Evolutionary conservation across 306 rosid genomes (phyloP).

Genomic region (Cicer yamashitae): DNA sequence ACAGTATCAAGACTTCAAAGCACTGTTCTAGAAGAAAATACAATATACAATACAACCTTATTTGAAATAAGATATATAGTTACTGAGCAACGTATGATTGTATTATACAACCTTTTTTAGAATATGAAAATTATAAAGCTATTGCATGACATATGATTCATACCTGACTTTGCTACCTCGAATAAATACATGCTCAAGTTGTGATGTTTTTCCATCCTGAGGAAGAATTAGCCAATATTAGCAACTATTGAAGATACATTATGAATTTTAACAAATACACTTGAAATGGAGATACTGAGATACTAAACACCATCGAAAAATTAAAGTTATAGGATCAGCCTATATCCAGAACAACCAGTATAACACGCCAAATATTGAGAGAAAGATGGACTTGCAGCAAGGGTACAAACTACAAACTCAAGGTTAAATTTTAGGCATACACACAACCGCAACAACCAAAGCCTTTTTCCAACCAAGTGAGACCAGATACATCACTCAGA

Average conservation of each 20-base stretch:
- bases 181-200: slow-evolving; percentile 95
- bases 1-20: slow-evolving; percentile 35
- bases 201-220: slow-evolving; percentile 94
- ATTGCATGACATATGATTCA: slow-evolving; percentile 27
- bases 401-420: not conserved
- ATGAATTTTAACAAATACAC: slow-evolving; percentile 6
- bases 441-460: not conserved
- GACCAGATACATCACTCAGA: not conserved
- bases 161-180: slow-evolving; percentile 99
- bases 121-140: slow-evolving; percentile 24
- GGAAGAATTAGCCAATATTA: slow-evolving; percentile 35
- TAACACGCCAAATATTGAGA: slow-evolving; percentile 18
- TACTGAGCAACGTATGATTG: slow-evolving; percentile 15
- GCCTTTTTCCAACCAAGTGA: not conserved
- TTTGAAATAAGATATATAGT: slow-evolving; percentile 9
- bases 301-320: not conserved
- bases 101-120: not conserved
- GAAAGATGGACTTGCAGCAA: not conserved
- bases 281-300: slow-evolving; percentile 21
- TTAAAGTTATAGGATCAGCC: slow-evolving; percentile 1
- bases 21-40: slow-evolving; percentile 13
- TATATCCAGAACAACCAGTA: not conserved
- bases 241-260: slow-evolving; percentile 23
- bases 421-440: slow-evolving; percentile 5
- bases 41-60: not conserved